Base-by-base conservation (phyloP, 257 asterid species). In the Anisodus acutangulus region DNA sequence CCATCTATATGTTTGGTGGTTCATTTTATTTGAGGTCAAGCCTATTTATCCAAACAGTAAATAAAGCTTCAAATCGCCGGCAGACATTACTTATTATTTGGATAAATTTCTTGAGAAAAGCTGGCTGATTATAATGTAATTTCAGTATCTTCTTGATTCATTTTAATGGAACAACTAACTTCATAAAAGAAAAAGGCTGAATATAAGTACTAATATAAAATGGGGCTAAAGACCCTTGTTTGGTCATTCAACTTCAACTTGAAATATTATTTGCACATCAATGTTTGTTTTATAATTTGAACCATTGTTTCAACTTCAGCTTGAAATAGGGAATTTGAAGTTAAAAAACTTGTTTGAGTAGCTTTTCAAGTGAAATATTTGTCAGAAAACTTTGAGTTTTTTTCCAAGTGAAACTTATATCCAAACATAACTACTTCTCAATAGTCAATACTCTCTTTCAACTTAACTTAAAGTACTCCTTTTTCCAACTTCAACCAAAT, bases 171-270 rank as follows among this genome's bases (percentile, higher is more conserved):
- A 31, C 35, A 31, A 31, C 35, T 31, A 31, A 31, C 35, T 31
- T 31, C 35, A 31, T 31, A 31, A 31, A 31, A 31, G 35, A 31
- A 31, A 31, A 31, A 31, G 19, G 12, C 45, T 22, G 45, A 12
- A 22, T 22, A 39, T 16, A 74, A 1, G 49, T 22, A 74, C 41
- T 26, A 45, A 49, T 49, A 2, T 19, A 47, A 69, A 41, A 69
- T 69, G 54, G 54, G 54, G 54, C 45, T 74, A 22, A 39, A 16
- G 15, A 41, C 39, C 45, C 62, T 12, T 15, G 45, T 49, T 49
- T 74, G 81, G 81, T 16, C 62, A 6, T 74, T 22, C 81, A 74
- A 4, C 60, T 49, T 74, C 62, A 74, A 72, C 59, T 72, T 19
- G n/a, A 72, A 60, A 45, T 19, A 47, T 72, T n/a, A 47, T 47